Conservation (phyloP, 768 basidiomycete species). For the Naganishia onofrii region DNA sequence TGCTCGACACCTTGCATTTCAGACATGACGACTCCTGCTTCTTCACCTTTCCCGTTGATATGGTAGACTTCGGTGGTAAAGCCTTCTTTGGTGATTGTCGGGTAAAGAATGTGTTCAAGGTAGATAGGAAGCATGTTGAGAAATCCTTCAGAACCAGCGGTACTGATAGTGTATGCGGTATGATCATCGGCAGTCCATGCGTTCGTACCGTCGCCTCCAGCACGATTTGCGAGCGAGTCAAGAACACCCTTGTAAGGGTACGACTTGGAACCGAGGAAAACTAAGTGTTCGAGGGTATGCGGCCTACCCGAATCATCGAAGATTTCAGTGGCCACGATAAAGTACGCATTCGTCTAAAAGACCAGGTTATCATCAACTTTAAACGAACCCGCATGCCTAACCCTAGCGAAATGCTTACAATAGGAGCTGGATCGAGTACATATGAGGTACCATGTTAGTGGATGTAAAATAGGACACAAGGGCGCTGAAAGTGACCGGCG, state of each 20-base stretch:
- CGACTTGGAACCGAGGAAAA: conserved; percentile 93
- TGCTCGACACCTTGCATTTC: conserved; percentile 67
- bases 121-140: conserved; percentile 62
- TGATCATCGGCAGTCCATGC: conserved; percentile 84
- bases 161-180: conserved; percentile 92
- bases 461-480: no score
- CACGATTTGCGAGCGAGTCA: conserved; percentile 89
- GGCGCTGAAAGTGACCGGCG: background rate
- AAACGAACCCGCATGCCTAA: background rate
- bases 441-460: background rate
- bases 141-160: conserved; percentile 85
- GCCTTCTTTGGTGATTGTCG: conserved; percentile 84
- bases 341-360: conserved; percentile 85
- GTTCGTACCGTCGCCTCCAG: conserved; percentile 60
- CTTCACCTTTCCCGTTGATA: conserved; percentile 81
- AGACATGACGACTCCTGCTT: conserved; percentile 88
- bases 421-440: conserved; percentile 4
- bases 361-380: conserved; percentile 49
- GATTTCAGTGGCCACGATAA: conserved; percentile 86
- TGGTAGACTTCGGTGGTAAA: conserved; percentile 83
- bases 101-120: conserved; percentile 93
- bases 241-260: conserved; percentile 96
- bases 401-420: conserved; percentile 35
- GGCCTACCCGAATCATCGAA: conserved; percentile 94
- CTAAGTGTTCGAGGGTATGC: conserved; percentile 89